phyloP scores from a whole-genome alignment of 2,329 filamentous ascomycete genomes.

The Xylariaceae sp. region DNA sequence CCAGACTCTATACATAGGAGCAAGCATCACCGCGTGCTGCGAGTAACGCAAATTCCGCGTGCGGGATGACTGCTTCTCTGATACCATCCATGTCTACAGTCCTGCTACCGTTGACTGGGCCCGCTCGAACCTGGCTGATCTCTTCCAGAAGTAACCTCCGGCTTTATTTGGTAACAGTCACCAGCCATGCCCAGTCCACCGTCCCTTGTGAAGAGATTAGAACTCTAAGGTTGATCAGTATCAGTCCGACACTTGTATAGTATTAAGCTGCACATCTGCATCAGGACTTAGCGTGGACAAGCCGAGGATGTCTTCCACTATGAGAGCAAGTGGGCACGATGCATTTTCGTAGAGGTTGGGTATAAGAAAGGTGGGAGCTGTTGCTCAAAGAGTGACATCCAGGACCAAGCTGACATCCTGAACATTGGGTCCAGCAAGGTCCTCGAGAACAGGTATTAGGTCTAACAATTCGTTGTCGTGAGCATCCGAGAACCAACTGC shows the following conservation, averaged over 20 bases:
- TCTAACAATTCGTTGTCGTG: slow-evolving; percentile 98
- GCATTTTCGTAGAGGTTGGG: slow-evolving; percentile 21
- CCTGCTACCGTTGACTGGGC: slow-evolving; percentile 9
- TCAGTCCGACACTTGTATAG: slow-evolving; percentile 36
- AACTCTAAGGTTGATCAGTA: slow-evolving; percentile 11
- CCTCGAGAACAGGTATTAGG: slow-evolving; percentile 95
- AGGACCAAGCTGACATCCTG: slow-evolving; percentile 95
- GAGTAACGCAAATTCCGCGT: slow-evolving; percentile 9
- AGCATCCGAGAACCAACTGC: slow-evolving; percentile 99
- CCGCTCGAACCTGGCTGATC: slow-evolving; percentile 6
- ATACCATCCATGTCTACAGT: slow-evolving; percentile 8
- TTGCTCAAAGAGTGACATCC: slow-evolving; percentile 70
- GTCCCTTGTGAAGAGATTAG: slow-evolving; percentile 8
- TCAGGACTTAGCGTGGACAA: slow-evolving; percentile 43
- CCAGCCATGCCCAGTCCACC: slow-evolving; percentile 13
- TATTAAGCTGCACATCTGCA: slow-evolving; percentile 50
- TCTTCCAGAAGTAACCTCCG: slow-evolving; percentile 15
- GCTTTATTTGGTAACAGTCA: slow-evolving; percentile 5
- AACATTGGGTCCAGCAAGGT: slow-evolving; percentile 82
- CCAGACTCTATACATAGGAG: slow-evolving; percentile 18
- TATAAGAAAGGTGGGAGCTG: slow-evolving; percentile 27
- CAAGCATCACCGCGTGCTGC: slow-evolving; percentile 12
- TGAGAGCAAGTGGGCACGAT: slow-evolving; percentile 35
- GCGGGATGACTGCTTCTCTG: slow-evolving; percentile 11
- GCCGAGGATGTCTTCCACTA: slow-evolving; percentile 51